Base-by-base conservation (phyloP, 2,329 filamentous ascomycete genomes). In the Aspergillus sergii region DNA sequence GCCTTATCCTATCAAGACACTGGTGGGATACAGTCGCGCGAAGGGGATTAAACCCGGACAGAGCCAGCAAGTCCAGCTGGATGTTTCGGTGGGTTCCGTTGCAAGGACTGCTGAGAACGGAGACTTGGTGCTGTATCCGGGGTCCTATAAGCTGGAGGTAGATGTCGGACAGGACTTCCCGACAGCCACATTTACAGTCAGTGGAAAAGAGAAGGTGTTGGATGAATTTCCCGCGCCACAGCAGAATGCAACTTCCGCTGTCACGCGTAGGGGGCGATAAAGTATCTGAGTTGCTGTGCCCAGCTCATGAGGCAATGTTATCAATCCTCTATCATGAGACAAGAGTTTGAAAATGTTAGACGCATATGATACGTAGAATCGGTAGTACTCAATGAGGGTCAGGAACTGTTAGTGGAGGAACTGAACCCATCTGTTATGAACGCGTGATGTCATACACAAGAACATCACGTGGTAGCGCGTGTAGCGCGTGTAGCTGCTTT, bases 1-100 rank as follows among this genome's bases (percentile, higher is more conserved):
- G 50, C 77, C 77, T 2, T 73, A 74, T 61, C 76, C 77, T 4
- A 72, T 71, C 62, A 78, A 78, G 63, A 71, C 70, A 50, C 69
- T 79, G 26, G 73, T 75, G 1, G 70, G 68, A 8, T 76, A 75
- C 57, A 61, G 68, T 43, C 62, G 74, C 16, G 64, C 71, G 23
- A 64, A 65, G 55, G 61, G 64, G 21, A 64, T 70, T 57, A 61
- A 64, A 2, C 63, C 67, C 11, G 68, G 69, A 2, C 63, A 67
- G 28, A 69, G 66, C 30, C 53, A 60, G 39, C 67, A 64, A 2
- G 66, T 72, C 19, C 60, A 63, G 0, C 61, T 79, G 41, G 67
- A 71, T 21, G 59, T 79, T 32, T 74, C 71, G 6, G 61, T 78
- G 2, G 75, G 75, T 9, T 68, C 67, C 43, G 59, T 79, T 28